phyloP scores from a whole-genome alignment of 2,329 filamentous ascomycete species.

The Thielaviopsis euricoi region DNA sequence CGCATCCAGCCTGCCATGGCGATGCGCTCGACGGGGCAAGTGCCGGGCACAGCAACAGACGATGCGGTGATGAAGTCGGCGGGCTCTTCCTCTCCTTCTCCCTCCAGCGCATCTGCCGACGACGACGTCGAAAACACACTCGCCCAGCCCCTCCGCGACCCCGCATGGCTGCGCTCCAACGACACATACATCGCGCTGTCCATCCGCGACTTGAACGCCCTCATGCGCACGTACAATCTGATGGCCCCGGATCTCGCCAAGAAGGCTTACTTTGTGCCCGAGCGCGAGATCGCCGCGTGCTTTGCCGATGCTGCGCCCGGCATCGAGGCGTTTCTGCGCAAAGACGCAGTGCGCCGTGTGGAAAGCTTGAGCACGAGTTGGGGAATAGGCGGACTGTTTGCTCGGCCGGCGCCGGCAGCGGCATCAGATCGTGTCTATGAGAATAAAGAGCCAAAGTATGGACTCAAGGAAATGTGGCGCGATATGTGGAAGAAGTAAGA shows the following conservation, averaged over 20 bases:
- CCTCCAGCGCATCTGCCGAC: no score
- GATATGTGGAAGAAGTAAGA: constrained; percentile 48
- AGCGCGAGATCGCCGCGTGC: constrained; percentile 65
- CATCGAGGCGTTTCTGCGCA: constrained; percentile 54
- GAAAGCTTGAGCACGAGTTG: constrained; percentile 24
- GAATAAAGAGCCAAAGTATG: constrained; percentile 59
- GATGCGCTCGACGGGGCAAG: constrained; percentile 15
- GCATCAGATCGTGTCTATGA: constrained; percentile 29
- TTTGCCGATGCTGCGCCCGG: constrained; percentile 74
- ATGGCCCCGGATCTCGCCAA: constrained; percentile 86
- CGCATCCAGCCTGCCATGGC: constrained; percentile 38
- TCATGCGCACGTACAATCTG: constrained; percentile 81
- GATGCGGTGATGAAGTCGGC: constrained; percentile 31
- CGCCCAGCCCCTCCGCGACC: constrained; percentile 63
- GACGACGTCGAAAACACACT: no score
- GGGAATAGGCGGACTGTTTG: background rate
- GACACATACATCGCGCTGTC: constrained; percentile 58
- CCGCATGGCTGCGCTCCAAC: constrained; percentile 58
- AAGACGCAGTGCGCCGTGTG: constrained; percentile 35
- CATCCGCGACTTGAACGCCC: constrained; percentile 59
- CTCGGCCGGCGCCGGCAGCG: constrained; percentile 20
- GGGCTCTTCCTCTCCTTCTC: no score
- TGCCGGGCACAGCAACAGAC: constrained; percentile 22
- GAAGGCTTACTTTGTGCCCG: constrained; percentile 76
- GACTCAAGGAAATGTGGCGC: constrained; percentile 76